Evolutionary conservation across 2,329 filamentous ascomycete genomes (phyloP).

Genomic region (Calonectria honghensis): DNA sequence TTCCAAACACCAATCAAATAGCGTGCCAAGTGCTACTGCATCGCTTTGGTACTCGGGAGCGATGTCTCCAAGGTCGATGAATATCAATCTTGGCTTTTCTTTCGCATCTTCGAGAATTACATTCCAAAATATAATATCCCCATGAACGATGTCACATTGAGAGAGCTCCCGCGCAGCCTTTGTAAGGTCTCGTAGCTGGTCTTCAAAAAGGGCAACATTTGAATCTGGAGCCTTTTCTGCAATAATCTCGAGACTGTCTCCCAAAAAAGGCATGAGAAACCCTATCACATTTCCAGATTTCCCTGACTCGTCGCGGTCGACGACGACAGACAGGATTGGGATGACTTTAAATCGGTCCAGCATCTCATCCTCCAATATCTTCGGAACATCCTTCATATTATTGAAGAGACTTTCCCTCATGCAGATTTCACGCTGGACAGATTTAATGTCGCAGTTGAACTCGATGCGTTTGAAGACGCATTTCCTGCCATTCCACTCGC

Average conservation of each 20-base stretch:
- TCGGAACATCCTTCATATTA: background rate
- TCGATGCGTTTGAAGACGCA: conserved; percentile 5
- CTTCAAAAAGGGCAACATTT: background rate
- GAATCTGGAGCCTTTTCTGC: background rate
- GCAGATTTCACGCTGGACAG: background rate
- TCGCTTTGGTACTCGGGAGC: background rate
- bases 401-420: background rate
- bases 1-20: background rate
- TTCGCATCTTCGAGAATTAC: background rate
- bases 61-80: background rate
- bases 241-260: background rate
- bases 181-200: background rate
- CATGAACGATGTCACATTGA: background rate
- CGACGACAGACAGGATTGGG: background rate
- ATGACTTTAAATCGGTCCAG: background rate
- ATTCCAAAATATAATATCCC: conserved; percentile 1
- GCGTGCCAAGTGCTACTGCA: background rate
- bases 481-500: background rate
- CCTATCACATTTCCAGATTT: background rate
- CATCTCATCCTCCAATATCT: background rate
- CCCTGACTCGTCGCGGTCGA: background rate
- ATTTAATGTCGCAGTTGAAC: background rate
- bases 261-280: background rate
- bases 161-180: background rate
- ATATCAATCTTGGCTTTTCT: background rate